Evolutionary conservation across 2,329 filamentous ascomycete species (phyloP), one percentile per base, ranked within the genome.

Genomic region (Venturia nashicola): DNA sequence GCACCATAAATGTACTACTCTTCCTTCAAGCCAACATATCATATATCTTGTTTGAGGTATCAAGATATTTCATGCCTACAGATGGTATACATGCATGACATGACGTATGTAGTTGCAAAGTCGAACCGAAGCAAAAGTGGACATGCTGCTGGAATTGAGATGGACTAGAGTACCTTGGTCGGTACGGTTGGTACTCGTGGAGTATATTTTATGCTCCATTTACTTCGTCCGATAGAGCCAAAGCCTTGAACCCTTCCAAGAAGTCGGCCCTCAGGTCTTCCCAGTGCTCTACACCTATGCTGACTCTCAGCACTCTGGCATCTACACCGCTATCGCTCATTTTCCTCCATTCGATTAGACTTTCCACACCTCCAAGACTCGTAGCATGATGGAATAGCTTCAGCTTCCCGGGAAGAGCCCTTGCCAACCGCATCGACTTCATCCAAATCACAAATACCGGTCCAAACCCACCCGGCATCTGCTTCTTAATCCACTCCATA

Each of bases 321-420:
- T 95, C 90, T 46, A 95, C 86, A 0, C 74, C 79, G 3, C 76
- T 70, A 78, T 99, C 94, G 65, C 86, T 87, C 90, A 99, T 94
- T 59, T 88, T 84, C 65, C 94, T 82, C 94, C 94, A 99, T 82
- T 99, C 94, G 69, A 99, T 92, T 78, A 97, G 76, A 71, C 90
- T 94, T 82, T 97, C 94, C 11, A 97, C 91, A 5, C 94, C 93
- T 2, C 94, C 94, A 36, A 97, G 76, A 74, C 90, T 95, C 2
- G 94, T 99, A 6, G 94, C 94, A 75, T 99, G 94, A 70, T 96
- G 90, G 78, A 97, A 97, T 55, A 96, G 81, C 2, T 80, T 73
- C 72, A 97, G 76, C 74, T 89, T 89, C 71, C 87, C 89, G 3
- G 94, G 94, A 67, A 99, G 76, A 39, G 78, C 75, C 68, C 81